These are phyloP conservation scores for Cercospora berteroae DNA, from an alignment of 2,329 filamentous ascomycete species.

Conservation along the genomic window DNA sequence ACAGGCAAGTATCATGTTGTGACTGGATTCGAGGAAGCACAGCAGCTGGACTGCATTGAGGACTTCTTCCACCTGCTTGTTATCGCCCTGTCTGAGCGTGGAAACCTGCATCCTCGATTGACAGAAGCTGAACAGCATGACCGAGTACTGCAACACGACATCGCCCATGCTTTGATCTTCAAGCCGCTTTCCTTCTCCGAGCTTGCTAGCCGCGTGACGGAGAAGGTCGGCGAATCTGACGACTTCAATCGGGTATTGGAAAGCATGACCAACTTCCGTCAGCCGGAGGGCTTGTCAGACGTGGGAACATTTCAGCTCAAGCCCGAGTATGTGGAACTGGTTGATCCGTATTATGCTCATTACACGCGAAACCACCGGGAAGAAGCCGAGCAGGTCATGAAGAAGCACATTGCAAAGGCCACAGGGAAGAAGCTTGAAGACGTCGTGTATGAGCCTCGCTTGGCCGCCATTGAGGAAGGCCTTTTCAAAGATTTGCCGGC, in stretches of 20 bases:
- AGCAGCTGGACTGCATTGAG: slow-evolving; percentile 89
- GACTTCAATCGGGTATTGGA: slow-evolving; percentile 81
- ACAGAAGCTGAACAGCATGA: slow-evolving; percentile 63
- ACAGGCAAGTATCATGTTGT: slow-evolving; percentile 74
- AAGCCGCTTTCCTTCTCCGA: slow-evolving; percentile 95
- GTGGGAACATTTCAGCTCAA: slow-evolving; percentile 93
- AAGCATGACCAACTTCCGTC: slow-evolving; percentile 83
- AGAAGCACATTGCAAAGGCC: slow-evolving; percentile 80
- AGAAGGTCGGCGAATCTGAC: slow-evolving; percentile 85
- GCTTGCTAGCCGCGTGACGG: slow-evolving; percentile 78
- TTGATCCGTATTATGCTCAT: slow-evolving; percentile 94
- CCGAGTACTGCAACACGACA: slow-evolving; percentile 77
- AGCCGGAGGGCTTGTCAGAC: slow-evolving; percentile 87
- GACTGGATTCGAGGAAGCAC: slow-evolving; percentile 75
- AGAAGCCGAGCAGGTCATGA: slow-evolving; percentile 87
- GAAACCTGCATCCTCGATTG: slow-evolving; percentile 68
- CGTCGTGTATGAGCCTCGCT: slow-evolving; percentile 85
- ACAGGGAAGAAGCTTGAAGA: slow-evolving; percentile 77
- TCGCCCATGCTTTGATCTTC: slow-evolving; percentile 92
- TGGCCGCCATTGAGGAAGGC: slow-evolving; percentile 72
- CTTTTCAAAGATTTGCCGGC: slow-evolving; percentile 72
- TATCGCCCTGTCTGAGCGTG: slow-evolving; percentile 83
- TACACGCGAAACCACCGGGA: slow-evolving; percentile 97
- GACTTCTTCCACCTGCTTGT: slow-evolving; percentile 95
- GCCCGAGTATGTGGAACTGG: slow-evolving; percentile 76